These are phyloP conservation scores for Magnusiomyces sp. DNA, from an alignment of 1,139 yeast species.

Conservation along the genomic window DNA sequence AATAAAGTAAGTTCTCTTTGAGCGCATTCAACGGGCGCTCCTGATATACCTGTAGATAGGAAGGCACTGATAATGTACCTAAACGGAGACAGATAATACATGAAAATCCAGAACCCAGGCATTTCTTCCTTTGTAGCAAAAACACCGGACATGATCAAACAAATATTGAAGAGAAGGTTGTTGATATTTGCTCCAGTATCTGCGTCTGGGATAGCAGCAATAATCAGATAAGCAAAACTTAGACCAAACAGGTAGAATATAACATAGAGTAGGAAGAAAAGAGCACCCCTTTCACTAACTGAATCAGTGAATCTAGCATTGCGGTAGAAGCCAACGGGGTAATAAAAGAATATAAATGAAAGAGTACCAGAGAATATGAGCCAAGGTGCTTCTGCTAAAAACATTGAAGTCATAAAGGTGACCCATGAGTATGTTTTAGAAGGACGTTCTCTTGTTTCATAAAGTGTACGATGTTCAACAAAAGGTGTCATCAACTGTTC, in stretches of 20 bases:
- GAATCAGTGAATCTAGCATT: slow-evolving; percentile 40
- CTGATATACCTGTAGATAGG: slow-evolving; percentile 45
- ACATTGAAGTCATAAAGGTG: slow-evolving; percentile 52
- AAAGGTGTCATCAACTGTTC: slow-evolving; percentile 71
- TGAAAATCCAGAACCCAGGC: slow-evolving; percentile 61
- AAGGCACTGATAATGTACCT: slow-evolving; percentile 59
- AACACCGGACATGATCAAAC: slow-evolving; percentile 77
- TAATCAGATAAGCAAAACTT: slow-evolving; percentile 56
- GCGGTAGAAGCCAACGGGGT: slow-evolving; percentile 54
- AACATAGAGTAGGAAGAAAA: slow-evolving; percentile 51
- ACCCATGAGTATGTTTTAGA: slow-evolving; percentile 57
- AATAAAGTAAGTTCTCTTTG: too few relatives aligned
- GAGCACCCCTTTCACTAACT: slow-evolving; percentile 52
- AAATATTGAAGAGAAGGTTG: slow-evolving; percentile 54
- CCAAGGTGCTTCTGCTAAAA: slow-evolving; percentile 71
- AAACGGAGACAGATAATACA: slow-evolving; percentile 64
- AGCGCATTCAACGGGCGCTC: slow-evolving; percentile 44
- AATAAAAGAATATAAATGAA: slow-evolving; percentile 68
- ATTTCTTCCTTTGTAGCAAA: slow-evolving; percentile 51
- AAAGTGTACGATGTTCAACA: slow-evolving; percentile 64
- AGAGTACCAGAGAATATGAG: slow-evolving; percentile 52
- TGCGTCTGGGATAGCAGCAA: slow-evolving; percentile 56
- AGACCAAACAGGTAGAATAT: slow-evolving; percentile 53
- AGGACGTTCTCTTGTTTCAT: too few relatives aligned
- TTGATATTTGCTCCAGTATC: slow-evolving; percentile 70